Conservation (phyloP, 108 stramenopile species). For the Fragilariopsis cylindrus region DNA sequence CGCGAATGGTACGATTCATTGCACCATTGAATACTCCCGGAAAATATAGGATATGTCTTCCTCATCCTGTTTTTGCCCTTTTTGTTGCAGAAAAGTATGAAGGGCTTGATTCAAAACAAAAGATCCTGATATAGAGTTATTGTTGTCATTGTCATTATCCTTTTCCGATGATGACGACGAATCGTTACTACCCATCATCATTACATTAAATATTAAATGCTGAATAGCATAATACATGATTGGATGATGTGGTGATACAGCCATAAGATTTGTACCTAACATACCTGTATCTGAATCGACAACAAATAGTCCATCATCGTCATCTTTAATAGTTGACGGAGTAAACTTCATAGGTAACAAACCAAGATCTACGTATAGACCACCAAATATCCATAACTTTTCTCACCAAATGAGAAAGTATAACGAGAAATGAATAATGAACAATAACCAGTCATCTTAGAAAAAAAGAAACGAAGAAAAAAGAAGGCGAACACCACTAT, state of each 20-base stretch:
- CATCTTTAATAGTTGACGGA: background rate
- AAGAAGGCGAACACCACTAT: background rate
- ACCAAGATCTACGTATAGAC: constrained; percentile 6
- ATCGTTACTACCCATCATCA: constrained; percentile 12
- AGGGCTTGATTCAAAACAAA: background rate
- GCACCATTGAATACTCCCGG: constrained; percentile 37
- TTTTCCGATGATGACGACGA: constrained; percentile 4
- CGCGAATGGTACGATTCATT: constrained; percentile 26
- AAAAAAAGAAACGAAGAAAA: background rate
- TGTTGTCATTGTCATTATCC: background rate
- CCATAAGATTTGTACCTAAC: constrained; percentile 58
- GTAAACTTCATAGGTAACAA: constrained; percentile 33
- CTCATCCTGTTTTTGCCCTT: background rate
- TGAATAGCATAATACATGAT: constrained; percentile 65
- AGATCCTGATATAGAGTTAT: background rate
- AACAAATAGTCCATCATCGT: constrained; percentile 50
- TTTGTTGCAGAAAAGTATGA: background rate
- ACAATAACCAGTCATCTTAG: background rate
- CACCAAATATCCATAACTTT: constrained; percentile 16
- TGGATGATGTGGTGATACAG: constrained; percentile 65
- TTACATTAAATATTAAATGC: constrained; percentile 31
- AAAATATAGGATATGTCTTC: background rate
- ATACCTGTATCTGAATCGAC: constrained; percentile 38
- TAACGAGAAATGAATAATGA: background rate
- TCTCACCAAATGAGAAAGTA: background rate